Evolutionary conservation across 2,329 filamentous ascomycete genomes (phyloP), one percentile per base, ranked within the genome.

Genomic region (Curvularia sp.): DNA sequence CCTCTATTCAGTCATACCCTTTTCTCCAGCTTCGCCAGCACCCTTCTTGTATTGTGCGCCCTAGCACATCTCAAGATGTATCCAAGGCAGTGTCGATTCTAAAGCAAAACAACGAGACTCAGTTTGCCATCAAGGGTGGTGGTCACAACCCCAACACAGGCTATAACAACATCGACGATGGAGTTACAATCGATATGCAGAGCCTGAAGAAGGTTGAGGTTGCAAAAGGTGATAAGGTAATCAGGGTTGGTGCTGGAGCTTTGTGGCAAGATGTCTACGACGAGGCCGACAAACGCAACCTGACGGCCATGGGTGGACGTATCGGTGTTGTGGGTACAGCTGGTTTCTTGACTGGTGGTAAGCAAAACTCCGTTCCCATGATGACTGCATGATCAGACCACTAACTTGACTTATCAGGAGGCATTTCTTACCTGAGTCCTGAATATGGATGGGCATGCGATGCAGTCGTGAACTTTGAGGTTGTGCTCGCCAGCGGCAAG

Each of bases 401-500:
- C 63, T 4, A 55, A 13, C 4, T n/a, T 5, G 15, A 2, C 8
- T 2, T 12, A n/a, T 1, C 18, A 66, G 64, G 68, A 3, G 69
- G 69, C 1, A 66, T 68, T 9, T 62, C 68, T 3, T 71, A 63
- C 55, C 64, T 66, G 35, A 63, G 62, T 20, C 60, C 58, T n/a
- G 53, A 64, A 33, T 52, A 61, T 26, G 69, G 69, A 15, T 70
- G 47, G 61, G 64, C 51, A 35, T 72, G 61, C 62, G 73, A 67
- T 62, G 66, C 47, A 42, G 65, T 68, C n/a, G 54, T 49, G 10
- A 77, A 77, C 46, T 72, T 60, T 42, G 66, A 77, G 48, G 62
- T 79, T 9, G 77, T 79, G 4, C 73, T 80, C 30, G 75, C 77
- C n/a, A 68, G 68, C 44, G 78, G 78, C 6, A 63, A 70, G 2